Percentiles rank a stretch among this genome's conserved stretches.
Evolutionary conservation across 2,329 filamentous ascomycete genomes (phyloP).

Genomic region (Xylaria sp.): DNA sequence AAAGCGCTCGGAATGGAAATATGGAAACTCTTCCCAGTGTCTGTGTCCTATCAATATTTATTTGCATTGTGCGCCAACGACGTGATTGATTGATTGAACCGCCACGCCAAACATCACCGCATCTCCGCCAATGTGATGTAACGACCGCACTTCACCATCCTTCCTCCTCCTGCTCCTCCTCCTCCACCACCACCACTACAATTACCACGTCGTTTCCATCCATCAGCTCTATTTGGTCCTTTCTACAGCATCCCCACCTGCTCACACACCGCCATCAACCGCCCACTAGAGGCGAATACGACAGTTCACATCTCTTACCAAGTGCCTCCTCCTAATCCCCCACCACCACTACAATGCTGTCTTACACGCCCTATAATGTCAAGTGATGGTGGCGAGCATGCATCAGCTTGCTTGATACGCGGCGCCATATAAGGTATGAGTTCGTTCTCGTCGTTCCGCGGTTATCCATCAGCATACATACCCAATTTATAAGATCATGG

Average conservation of each 20-base stretch:
- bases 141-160: constrained; percentile 27
- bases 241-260: constrained; percentile 36
- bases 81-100: constrained; percentile 21
- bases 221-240: constrained; percentile 27
- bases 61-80: background rate
- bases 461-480: constrained; percentile 32
- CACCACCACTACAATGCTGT: background rate
- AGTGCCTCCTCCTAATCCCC: background rate
- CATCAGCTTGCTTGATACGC: constrained; percentile 10
- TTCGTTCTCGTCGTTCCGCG: constrained; percentile 15
- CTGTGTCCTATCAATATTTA: constrained; percentile 3
- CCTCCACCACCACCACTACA: constrained; percentile 1
- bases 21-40: background rate
- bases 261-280: constrained; percentile 39
- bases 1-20: background rate
- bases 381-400: constrained; percentile 23
- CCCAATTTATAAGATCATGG: constrained; percentile 31
- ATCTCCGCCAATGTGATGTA: constrained; percentile 34
- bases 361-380: constrained; percentile 12
- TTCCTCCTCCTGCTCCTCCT: constrained; percentile 13
- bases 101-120: constrained; percentile 34
- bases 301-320: constrained; percentile 27
- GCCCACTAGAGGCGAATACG: constrained; percentile 25
- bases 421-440: constrained; percentile 17
- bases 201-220: constrained; percentile 31